phyloP scores from a whole-genome alignment of 2,329 filamentous ascomycete species.

The Xylaria sp. region DNA sequence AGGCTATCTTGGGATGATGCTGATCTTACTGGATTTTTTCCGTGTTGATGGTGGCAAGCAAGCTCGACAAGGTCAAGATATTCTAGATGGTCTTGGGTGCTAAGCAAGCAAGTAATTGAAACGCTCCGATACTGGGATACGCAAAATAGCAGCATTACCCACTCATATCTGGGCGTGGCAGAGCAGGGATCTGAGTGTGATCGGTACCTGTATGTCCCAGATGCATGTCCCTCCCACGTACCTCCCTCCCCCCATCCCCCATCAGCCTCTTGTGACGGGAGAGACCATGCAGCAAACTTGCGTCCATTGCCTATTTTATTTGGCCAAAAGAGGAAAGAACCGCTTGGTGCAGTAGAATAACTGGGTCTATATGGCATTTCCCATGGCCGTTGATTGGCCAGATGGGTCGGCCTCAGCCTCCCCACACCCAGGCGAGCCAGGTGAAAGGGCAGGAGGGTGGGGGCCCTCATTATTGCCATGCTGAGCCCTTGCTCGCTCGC shows the following conservation, averaged over 20 bases:
- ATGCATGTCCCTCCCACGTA: conserved; percentile 25
- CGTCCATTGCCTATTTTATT: conserved; percentile 11
- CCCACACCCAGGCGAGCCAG: conserved; percentile 27
- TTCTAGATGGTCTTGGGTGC: conserved; percentile 8
- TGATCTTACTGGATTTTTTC: conserved; percentile 13
- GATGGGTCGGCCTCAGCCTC: conserved; percentile 18
- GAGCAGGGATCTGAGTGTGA: conserved; percentile 32
- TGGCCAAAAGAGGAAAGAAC: conserved; percentile 18
- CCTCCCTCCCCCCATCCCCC: background rate
- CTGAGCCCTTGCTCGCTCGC: conserved; percentile 21
- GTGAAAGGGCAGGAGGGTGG: conserved; percentile 20
- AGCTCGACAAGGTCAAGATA: too few species aligned
- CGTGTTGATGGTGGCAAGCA: background rate
- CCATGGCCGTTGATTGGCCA: conserved; percentile 18
- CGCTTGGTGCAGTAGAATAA: conserved; percentile 15
- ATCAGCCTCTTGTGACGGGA: conserved; percentile 20
- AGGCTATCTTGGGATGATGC: conserved; percentile 1
- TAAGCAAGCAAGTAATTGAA: conserved; percentile 20
- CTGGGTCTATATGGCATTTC: conserved; percentile 17
- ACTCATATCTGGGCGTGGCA: conserved; percentile 28
- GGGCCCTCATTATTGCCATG: conserved; percentile 23
- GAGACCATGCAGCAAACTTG: conserved; percentile 5
- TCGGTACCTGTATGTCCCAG: conserved; percentile 23
- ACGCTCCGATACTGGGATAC: conserved; percentile 16
- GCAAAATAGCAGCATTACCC: conserved; percentile 22